A percentile compares a stretch with the other conserved stretches of the same genome.
These are phyloP conservation scores for Rubia tinctorum DNA, from an alignment of 305 asterid species.

Conservation along the genomic window DNA sequence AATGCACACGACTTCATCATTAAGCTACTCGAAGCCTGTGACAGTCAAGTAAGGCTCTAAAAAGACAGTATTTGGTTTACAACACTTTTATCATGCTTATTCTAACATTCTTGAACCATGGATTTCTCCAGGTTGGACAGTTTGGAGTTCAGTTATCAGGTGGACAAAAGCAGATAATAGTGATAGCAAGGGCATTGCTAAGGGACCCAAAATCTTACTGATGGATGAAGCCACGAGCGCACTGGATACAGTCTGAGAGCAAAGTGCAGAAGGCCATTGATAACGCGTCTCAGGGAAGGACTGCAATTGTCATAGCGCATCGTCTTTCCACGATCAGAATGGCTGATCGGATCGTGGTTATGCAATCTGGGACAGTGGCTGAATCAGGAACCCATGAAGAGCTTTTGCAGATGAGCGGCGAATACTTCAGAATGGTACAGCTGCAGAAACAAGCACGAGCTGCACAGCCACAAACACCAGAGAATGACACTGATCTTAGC, in stretches of 20 bases:
- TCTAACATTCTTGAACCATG: neutral
- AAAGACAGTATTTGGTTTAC: neutral
- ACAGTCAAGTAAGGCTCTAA: slow-evolving; percentile 56
- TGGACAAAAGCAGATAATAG: slow-evolving; percentile 77
- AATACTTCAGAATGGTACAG: slow-evolving; percentile 53
- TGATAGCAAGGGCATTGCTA: slow-evolving; percentile 72
- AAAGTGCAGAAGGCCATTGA: slow-evolving; percentile 68
- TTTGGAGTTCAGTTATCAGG: slow-evolving; percentile 74
- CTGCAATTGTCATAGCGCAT: slow-evolving; percentile 67
- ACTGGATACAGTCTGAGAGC: slow-evolving; percentile 68
- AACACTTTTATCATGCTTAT: neutral
- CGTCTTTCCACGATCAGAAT: slow-evolving; percentile 56
- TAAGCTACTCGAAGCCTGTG: slow-evolving; percentile 58
- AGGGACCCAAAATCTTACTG: slow-evolving; percentile 62
- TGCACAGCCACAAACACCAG: slow-evolving; percentile 5
- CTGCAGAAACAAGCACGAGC: slow-evolving; percentile 37
- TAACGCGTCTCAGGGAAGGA: slow-evolving; percentile 57
- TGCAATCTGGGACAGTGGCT: slow-evolving; percentile 56
- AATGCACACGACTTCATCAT: slow-evolving; percentile 72
- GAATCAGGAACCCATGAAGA: slow-evolving; percentile 67
- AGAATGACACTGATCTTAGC: slow-evolving; percentile 17
- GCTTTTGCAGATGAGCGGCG: slow-evolving; percentile 51
- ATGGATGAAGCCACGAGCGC: slow-evolving; percentile 93
- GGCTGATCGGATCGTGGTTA: slow-evolving; percentile 48
- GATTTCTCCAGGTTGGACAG: slow-evolving; percentile 58